These are phyloP conservation scores for Gyromitra esculenta DNA, from an alignment of 2,329 filamentous ascomycete genomes.

Conservation along the genomic window DNA sequence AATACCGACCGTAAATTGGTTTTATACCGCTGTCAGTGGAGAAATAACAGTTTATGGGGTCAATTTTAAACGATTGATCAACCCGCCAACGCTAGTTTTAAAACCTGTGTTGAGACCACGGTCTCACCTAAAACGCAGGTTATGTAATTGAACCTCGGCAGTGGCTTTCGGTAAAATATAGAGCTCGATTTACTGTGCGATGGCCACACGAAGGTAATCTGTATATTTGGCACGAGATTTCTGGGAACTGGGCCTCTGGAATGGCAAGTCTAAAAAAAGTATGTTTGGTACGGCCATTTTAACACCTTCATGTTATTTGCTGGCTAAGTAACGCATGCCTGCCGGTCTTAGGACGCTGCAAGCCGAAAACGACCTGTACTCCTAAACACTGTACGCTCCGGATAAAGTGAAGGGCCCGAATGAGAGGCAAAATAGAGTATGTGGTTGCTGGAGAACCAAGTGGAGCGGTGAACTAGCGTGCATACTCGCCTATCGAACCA, in stretches of 20 bases:
- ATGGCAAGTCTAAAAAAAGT: neutral
- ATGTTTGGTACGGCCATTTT: neutral
- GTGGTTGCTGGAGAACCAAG: neutral
- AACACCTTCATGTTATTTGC: neutral
- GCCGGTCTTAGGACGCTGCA: neutral
- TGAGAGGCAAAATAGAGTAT: neutral
- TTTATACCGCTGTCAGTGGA: neutral
- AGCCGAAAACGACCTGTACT: neutral
- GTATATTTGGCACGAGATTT: conserved; percentile 1
- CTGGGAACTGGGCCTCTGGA: conserved; percentile 6
- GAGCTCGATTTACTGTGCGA: conserved; percentile 19
- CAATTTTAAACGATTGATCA: conserved; percentile 2
- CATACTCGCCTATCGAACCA: conserved; percentile 27
- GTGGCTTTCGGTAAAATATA: conserved; percentile 21
- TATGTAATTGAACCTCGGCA: conserved; percentile 14
- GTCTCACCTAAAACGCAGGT: neutral
- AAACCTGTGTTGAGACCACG: neutral
- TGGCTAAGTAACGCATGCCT: neutral
- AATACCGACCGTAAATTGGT: conserved; percentile 4
- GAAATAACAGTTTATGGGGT: neutral
- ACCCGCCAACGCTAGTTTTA: neutral
- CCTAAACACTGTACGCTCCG: neutral
- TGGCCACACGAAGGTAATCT: neutral
- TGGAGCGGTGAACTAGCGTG: neutral
- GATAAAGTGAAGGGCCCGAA: neutral